Conservation (phyloP, 192 early-diverging fungal genomes). For the Lobosporangium transversale region DNA sequence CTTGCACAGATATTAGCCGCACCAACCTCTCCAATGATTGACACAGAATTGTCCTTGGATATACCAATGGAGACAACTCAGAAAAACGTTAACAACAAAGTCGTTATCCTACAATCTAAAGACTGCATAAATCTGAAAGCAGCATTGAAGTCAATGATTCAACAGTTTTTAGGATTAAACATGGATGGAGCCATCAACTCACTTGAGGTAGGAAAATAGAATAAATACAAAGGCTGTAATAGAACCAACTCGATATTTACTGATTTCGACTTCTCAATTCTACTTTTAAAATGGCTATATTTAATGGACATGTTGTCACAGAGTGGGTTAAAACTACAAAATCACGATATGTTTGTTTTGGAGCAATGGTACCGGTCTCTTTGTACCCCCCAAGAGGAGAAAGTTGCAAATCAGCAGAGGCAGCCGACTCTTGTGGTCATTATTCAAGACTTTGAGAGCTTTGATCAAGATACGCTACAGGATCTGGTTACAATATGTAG, state of each 20-base stretch:
- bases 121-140: conserved; percentile 71
- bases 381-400: not conserved
- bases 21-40: conserved; percentile 24
- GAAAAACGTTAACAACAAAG: conserved; percentile 43
- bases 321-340: conserved; percentile 50
- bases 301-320: too few relatives aligned
- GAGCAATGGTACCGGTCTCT: conserved; percentile 71
- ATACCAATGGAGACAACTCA: not conserved
- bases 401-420: not conserved
- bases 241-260: too few relatives aligned
- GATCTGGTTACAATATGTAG: conserved; percentile 81
- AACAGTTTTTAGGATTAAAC: conserved; percentile 66
- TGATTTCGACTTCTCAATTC: too few relatives aligned
- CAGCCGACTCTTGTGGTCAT: conserved; percentile 71
- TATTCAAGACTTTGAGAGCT: conserved; percentile 90
- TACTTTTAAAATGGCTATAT: too few relatives aligned
- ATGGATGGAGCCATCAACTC: conserved; percentile 30
- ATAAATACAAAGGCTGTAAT: conserved; percentile 1
- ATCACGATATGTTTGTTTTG: conserved; percentile 76
- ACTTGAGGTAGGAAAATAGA: conserved; percentile 41
- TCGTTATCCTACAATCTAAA: conserved; percentile 74
- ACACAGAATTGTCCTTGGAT: too few relatives aligned
- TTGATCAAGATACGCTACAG: conserved; percentile 74
- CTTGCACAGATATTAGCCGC: conserved; percentile 55
- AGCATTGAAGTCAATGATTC: conserved; percentile 73